Evolutionary conservation across 805 yeast genomes (phyloP).

Genomic region (Candida loeiensis): DNA sequence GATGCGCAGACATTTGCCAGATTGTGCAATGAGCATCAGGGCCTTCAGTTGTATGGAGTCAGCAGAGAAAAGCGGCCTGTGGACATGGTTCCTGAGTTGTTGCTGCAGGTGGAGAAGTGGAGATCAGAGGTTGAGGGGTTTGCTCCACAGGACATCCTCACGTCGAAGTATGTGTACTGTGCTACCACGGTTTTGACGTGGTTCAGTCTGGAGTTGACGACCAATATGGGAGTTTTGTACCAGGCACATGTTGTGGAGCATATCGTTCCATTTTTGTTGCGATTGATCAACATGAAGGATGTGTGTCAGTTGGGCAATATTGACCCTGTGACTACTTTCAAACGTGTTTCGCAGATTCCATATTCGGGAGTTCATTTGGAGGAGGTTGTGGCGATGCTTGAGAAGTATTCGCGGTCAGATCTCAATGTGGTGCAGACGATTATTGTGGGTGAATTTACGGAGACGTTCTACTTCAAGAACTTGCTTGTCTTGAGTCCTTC

Average conservation of each 20-base stretch:
- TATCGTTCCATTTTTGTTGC: conserved; percentile 67
- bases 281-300: conserved; percentile 66
- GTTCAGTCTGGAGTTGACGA: conserved; percentile 50
- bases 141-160: conserved; percentile 53
- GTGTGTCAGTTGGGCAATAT: conserved; percentile 69
- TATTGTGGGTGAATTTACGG: conserved; percentile 65
- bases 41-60: conserved; percentile 32
- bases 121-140: conserved; percentile 33
- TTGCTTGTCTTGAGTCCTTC: conserved; percentile 47
- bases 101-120: conserved; percentile 42
- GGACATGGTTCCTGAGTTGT: conserved; percentile 37
- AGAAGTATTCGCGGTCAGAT: conserved; percentile 29
- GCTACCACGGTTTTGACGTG: conserved; percentile 64
- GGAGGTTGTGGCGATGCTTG: conserved; percentile 36
- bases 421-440: conserved; percentile 50
- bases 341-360: conserved; percentile 42
- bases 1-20: conserved; percentile 38
- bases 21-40: conserved; percentile 28
- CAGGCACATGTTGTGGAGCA: conserved; percentile 47
- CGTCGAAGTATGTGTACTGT: conserved; percentile 58
- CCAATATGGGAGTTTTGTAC: conserved; percentile 52
- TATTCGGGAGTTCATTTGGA: conserved; percentile 21
- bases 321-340: conserved; percentile 48
- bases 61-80: conserved; percentile 24
- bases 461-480: conserved; percentile 68